phyloP scores from a whole-genome alignment of 495 filamentous ascomycete species.

The Parathielavia appendiculata region DNA sequence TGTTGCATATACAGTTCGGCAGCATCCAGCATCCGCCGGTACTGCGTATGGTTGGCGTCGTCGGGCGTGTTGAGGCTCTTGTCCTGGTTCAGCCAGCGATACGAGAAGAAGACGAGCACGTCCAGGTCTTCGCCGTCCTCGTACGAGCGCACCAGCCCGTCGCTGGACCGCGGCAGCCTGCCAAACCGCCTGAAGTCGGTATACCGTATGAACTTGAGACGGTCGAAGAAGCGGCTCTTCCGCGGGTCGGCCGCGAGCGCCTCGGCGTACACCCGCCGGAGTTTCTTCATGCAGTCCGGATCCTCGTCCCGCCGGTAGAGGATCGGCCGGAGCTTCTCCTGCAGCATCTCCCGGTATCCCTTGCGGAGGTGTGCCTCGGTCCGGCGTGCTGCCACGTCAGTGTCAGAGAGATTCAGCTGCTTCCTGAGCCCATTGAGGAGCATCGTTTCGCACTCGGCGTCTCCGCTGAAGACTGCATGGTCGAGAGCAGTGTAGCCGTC shows the following conservation, averaged over 20 bases:
- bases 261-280: background rate
- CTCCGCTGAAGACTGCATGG: background rate
- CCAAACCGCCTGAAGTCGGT: constrained; percentile 20
- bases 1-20: background rate
- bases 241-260: background rate
- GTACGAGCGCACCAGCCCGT: constrained; percentile 15
- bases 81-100: constrained; percentile 24
- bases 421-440: background rate
- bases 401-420: background rate
- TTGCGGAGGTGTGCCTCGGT: background rate
- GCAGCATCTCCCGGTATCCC: background rate
- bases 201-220: constrained; percentile 12
- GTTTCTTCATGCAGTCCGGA: background rate
- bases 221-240: background rate
- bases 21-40: background rate
- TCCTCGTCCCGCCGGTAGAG: background rate
- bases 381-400: background rate
- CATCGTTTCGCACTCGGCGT: background rate
- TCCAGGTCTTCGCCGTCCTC: constrained; percentile 5
- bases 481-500: background rate
- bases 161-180: constrained; percentile 21
- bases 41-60: constrained; percentile 21
- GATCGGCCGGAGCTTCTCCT: background rate
- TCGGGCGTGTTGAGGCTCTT: constrained; percentile 14
- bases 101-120: constrained; percentile 29